These are phyloP conservation scores for Talaromyces sp. DNA, from an alignment of 2,329 filamentous ascomycete genomes.

Conservation along the genomic window DNA sequence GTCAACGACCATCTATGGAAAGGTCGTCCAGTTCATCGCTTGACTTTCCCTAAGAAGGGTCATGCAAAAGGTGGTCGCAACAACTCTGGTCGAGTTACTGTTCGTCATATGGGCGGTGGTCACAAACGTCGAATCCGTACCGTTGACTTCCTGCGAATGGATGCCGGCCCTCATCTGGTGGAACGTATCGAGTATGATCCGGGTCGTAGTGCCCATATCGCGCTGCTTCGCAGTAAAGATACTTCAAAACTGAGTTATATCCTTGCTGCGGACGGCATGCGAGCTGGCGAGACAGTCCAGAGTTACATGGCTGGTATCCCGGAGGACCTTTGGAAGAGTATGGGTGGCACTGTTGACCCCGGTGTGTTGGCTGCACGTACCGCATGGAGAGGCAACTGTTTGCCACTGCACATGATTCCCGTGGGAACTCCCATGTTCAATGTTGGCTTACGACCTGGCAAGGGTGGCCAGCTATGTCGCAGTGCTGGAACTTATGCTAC, in stretches of 20 bases:
- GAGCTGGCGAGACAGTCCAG: conserved; percentile 87
- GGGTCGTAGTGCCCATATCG: conserved; percentile 89
- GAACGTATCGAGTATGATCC: conserved; percentile 97
- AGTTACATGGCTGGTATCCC: conserved; percentile 92
- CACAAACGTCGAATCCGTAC: conserved; percentile 88
- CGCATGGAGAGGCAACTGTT: conserved; percentile 89
- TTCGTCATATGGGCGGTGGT: conserved; percentile 90
- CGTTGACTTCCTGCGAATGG: conserved; percentile 81
- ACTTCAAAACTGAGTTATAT: conserved; percentile 85
- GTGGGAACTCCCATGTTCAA: conserved; percentile 92
- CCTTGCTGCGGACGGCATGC: conserved; percentile 89
- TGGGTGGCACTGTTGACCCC: conserved; percentile 91
- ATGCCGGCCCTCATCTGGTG: conserved; percentile 80
- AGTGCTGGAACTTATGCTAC: conserved; percentile 92
- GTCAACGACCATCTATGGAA: conserved; percentile 98
- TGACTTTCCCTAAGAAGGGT: conserved; percentile 92
- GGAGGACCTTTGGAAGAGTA: conserved; percentile 78
- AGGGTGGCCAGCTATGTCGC: conserved; percentile 85
- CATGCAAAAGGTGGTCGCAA: conserved; percentile 93
- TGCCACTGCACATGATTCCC: conserved; percentile 94
- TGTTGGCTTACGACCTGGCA: conserved; percentile 72
- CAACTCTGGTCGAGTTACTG: conserved; percentile 79
- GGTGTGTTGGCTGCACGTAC: conserved; percentile 96
- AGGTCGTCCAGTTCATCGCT: conserved; percentile 75
- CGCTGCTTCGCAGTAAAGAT: conserved; percentile 74